These are phyloP conservation scores for Cytospora leucostoma DNA, from an alignment of 2,329 filamentous ascomycete species.

Conservation along the genomic window DNA sequence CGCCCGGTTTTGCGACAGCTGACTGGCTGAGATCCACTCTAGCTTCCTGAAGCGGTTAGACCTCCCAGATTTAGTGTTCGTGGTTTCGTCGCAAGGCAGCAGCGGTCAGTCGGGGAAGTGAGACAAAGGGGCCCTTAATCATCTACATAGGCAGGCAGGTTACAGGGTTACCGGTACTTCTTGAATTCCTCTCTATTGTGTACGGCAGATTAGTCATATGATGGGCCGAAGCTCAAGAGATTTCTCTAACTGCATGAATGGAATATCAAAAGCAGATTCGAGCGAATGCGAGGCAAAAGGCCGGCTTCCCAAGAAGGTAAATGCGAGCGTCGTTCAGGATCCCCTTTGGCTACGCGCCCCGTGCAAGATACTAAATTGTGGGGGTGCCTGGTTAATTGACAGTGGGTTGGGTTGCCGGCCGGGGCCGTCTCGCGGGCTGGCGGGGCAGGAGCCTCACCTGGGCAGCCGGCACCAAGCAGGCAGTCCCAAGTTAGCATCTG, in stretches of 20 bases:
- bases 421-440: conserved; percentile 3
- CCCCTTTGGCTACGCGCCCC: neutral
- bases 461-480: conserved; percentile 8
- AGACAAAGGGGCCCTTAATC: neutral
- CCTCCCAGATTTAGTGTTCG: neutral
- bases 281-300: neutral
- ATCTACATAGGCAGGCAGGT: neutral
- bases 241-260: too few species aligned
- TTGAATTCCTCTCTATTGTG: too few species aligned
- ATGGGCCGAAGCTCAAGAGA: too few species aligned
- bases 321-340: neutral
- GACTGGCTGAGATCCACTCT: neutral
- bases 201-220: too few species aligned
- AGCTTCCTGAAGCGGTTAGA: neutral
- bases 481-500: conserved; percentile 2
- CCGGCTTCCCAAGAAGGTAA: neutral
- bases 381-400: neutral
- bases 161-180: neutral
- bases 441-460: conserved; percentile 9
- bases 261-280: too few species aligned
- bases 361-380: conserved; percentile 1
- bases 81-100: neutral
- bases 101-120: neutral
- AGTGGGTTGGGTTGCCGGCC: conserved; percentile 18
- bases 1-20: neutral